Base-by-base conservation (phyloP, 805 yeast genomes). In the Yueomyces sinensis region DNA sequence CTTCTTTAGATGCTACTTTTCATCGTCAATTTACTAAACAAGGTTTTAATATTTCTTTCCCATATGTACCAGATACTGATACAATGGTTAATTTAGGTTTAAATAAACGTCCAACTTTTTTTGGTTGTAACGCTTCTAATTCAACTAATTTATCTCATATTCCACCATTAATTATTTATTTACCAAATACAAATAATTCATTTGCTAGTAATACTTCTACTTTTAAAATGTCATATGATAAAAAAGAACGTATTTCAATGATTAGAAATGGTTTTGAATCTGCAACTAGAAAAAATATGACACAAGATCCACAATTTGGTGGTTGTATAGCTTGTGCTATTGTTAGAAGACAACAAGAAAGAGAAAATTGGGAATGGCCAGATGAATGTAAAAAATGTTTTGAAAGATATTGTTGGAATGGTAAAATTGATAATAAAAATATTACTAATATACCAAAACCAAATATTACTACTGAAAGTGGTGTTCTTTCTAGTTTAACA, bases 241-340 rank as follows among this genome's bases (percentile, higher is more conserved):
- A 70, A 34, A 65, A 63, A 1, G 82, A 78, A 44, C 71, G 74
- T 42, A 53, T 62, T 28, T 62, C 66, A 1, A 70, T 83, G 68
- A 70, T 83, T 38, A 54, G 63, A 41, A 84, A 83, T 52, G 94
- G 94, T 4, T 80, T 72, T 49, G 82, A 79, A 47, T 68, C 72
- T 15, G 70, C 77, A n/a, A 66, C 86, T 1, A 68, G 78, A 48
- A 64, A 66, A 40, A 82, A 82, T 53, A 57, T 73, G 31, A 76
- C 93, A 5, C 50, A 76, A 17, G 93, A 82, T 45, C 54, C 62
- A 9, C 73, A 78, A 29, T 83, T 82, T 75, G 61, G 72, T 33
- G 70, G 76, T 9, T 83, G 95, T 62, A 68, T 83, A 32, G 82
- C 82, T 3, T 83, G 95, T 63, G 94, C 93, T 7, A 68, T 83